These are phyloP conservation scores for Allomyces javanicus DNA, from an alignment of 192 early-diverging fungal species.

Conservation along the genomic window DNA sequence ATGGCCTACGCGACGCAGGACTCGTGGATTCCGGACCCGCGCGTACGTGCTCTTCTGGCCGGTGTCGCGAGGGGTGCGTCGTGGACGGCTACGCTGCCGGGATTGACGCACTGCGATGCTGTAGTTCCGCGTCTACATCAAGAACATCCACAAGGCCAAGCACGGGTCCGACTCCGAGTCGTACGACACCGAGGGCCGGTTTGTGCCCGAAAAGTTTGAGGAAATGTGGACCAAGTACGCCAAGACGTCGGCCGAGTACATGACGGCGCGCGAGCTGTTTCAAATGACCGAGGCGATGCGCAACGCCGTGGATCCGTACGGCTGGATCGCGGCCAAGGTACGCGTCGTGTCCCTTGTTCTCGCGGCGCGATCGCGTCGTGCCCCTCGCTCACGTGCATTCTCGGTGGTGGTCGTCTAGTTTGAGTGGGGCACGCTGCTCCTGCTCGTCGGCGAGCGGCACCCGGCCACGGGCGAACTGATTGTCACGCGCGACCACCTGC, in stretches of 20 bases:
- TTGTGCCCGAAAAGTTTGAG: conserved; percentile 30
- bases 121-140: conserved; percentile 1
- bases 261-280: background rate
- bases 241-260: background rate
- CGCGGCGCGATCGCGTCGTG: too few relatives aligned
- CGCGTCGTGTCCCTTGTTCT: too few relatives aligned
- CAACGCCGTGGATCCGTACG: background rate
- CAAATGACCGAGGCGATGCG: background rate
- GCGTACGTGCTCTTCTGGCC: too few relatives aligned
- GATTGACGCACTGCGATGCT: too few relatives aligned
- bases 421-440: background rate
- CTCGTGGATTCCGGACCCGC: conserved; percentile 24
- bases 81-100: too few relatives aligned
- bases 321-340: background rate
- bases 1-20: conserved; percentile 16
- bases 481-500: background rate
- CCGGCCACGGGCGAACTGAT: background rate
- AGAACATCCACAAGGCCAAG: conserved; percentile 24
- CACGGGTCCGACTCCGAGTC: conserved; percentile 28
- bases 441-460: background rate
- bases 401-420: background rate
- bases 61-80: too few relatives aligned
- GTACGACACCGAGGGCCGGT: conserved; percentile 25
- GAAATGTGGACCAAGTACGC: conserved; percentile 24
- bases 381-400: background rate